phyloP scores from a whole-genome alignment of 768 basidiomycete species.

The Leccinum fibrillosum region DNA sequence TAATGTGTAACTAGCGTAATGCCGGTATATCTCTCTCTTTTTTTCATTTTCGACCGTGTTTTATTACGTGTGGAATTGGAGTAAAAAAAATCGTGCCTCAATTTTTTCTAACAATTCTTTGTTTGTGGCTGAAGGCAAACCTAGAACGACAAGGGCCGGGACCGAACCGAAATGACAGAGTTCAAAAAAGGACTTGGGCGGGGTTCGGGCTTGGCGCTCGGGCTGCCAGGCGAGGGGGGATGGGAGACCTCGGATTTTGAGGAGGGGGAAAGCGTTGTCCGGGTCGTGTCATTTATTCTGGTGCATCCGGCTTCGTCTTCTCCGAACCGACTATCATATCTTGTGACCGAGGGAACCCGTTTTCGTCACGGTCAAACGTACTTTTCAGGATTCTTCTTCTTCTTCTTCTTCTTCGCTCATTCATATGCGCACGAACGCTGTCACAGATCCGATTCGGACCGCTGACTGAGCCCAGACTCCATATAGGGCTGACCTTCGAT shows the following conservation, averaged over 20 bases:
- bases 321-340: neutral
- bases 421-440: neutral
- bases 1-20: conserved; percentile 32
- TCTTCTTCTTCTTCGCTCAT: neutral
- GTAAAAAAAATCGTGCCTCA: neutral
- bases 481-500: too few species aligned
- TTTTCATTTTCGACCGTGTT: neutral
- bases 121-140: neutral
- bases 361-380: neutral
- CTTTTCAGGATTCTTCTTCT: neutral
- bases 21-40: conserved; percentile 6
- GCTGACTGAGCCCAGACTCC: too few species aligned
- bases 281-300: too few species aligned
- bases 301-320: neutral
- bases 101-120: neutral
- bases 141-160: neutral
- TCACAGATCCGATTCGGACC: too few species aligned
- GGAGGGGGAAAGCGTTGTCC: too few species aligned
- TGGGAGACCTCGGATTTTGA: too few species aligned
- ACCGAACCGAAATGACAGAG: neutral
- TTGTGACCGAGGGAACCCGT: neutral
- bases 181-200: neutral
- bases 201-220: neutral
- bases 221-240: too few species aligned
- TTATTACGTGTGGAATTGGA: neutral